Evolutionary conservation across 805 yeast genomes (phyloP), one percentile per base, ranked within the genome.

Genomic region (Lachancea sp.): DNA sequence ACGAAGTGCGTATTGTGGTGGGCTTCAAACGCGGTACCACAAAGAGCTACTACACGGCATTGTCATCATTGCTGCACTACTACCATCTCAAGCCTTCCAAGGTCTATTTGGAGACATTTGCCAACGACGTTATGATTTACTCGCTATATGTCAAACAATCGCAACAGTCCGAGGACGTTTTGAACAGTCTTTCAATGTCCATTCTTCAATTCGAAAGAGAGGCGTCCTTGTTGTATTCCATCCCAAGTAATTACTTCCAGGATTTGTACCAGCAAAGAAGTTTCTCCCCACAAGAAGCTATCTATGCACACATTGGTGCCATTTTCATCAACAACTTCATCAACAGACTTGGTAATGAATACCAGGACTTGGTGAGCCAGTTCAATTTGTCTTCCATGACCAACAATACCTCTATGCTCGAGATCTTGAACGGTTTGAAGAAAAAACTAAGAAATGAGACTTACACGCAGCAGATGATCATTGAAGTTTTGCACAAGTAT

Each of bases 301-400:
- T 89, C 47, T 93, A 93, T 63, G 95, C 97, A 37, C 98, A 91
- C 65, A 84, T 89, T 65, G 95, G 91, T 57, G 83, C 85, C 37
- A 85, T 88, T 49, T 91, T 93, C 62, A 95, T 88, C 41, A 83
- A 95, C 30, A 98, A 93, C 68, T 93, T 91, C 70, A 76, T 91
- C 66, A 93, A 93, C 72, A 78, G 98, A 62, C 75, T 91, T 60
- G 97, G 98, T 26, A 80, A 95, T 2, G 97, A 90, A 67, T 90
- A 85, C 66, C 78, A 73, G 54, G 75, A 87, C 38, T 73, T 91
- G 59, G 66, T 79, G 48, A 68, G 74, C 29, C 72, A 89, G 49
- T 72, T 90, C 48, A 83, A 81, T 53, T 72, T 81, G 26, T 40
- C 43, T 4, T 16, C 27, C 8, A 16, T 19, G 8, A 17, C 45